A percentile compares a stretch with the other conserved stretches of the same genome.
Evolutionary conservation across 1,284 basidiomycete genomes (phyloP).

Genomic region (Ustilago nuda): DNA sequence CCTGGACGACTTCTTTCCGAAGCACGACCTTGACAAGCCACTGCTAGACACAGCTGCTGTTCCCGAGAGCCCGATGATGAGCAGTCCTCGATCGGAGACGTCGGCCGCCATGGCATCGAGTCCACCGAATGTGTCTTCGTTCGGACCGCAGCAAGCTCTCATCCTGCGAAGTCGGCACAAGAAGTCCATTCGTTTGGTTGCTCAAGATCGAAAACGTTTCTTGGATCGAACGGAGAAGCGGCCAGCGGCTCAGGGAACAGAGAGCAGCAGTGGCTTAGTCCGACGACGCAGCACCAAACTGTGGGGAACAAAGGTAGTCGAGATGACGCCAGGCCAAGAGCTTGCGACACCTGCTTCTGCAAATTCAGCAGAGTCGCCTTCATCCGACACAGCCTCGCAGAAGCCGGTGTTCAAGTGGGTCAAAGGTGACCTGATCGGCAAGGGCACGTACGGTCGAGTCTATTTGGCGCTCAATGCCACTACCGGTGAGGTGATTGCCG

Average conservation of each 20-base stretch:
- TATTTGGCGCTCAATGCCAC: slow-evolving; percentile 97
- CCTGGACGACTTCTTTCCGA: slow-evolving; percentile 93
- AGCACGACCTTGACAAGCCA: slow-evolving; percentile 94
- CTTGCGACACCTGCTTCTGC: slow-evolving; percentile 59
- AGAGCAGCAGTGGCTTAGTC: slow-evolving; percentile 73
- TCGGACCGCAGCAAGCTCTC: slow-evolving; percentile 19
- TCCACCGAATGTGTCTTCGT: slow-evolving; percentile 8
- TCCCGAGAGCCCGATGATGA: slow-evolving; percentile 75
- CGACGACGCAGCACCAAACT: slow-evolving; percentile 91
- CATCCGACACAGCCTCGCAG: slow-evolving; percentile 48
- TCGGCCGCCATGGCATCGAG: slow-evolving; percentile 17
- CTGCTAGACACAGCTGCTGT: slow-evolving; percentile 84
- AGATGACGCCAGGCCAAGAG: slow-evolving; percentile 80
- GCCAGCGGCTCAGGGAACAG: slow-evolving; percentile 65
- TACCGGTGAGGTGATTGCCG: slow-evolving; percentile 98
- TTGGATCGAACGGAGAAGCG: slow-evolving; percentile 67
- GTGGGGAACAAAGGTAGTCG: slow-evolving; percentile 93
- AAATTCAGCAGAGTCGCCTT: slow-evolving; percentile 63
- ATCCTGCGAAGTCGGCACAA: slow-evolving; percentile 71
- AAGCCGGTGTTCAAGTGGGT: slow-evolving; percentile 92
- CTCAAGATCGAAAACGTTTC: slow-evolving; percentile 73
- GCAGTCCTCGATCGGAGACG: slow-evolving; percentile 47
- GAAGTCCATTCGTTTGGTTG: slow-evolving; percentile 93
- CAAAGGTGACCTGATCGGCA: slow-evolving; percentile 95
- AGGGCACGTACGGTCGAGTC: slow-evolving; percentile 94